phyloP scores from a whole-genome alignment of 306 rosid species.

The Quillaja saponaria region DNA sequence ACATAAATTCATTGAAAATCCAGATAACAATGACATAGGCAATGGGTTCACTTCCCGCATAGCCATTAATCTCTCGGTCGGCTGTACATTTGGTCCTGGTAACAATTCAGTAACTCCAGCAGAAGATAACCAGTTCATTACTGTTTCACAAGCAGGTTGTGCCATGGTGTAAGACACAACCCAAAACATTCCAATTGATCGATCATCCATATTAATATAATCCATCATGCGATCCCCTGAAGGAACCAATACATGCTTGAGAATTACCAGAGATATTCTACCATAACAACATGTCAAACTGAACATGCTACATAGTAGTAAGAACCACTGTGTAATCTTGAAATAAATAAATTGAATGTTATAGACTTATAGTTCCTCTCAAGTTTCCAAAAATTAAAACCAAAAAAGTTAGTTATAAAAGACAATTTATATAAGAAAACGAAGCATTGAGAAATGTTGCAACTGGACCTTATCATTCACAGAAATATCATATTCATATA shows the following conservation, averaged over 20 bases:
- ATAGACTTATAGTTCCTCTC: no score
- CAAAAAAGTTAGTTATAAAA: no score
- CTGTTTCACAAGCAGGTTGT: constrained; percentile 95
- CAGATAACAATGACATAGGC: constrained; percentile 91
- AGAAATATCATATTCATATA: no score
- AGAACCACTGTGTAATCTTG: no score
- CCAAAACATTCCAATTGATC: constrained; percentile 99
- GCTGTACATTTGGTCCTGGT: constrained; percentile 66
- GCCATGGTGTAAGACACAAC: constrained; percentile 99
- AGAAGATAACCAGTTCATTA: constrained; percentile 76
- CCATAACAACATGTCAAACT: neutral
- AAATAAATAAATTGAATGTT: no score
- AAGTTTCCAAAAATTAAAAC: no score
- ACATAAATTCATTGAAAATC: constrained; percentile 91
- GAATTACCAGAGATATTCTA: neutral
- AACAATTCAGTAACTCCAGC: constrained; percentile 64
- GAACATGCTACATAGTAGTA: neutral
- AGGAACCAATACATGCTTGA: constrained; percentile 13
- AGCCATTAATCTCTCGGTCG: constrained; percentile 67
- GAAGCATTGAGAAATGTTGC: no score
- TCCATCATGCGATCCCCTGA: constrained; percentile 94
- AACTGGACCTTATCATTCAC: no score
- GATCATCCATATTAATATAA: constrained; percentile 97
- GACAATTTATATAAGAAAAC: no score
- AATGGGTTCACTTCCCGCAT: constrained; percentile 92